phyloP scores from a whole-genome alignment of 2,329 filamentous ascomycete genomes.

The Aspergillus neoniger region DNA sequence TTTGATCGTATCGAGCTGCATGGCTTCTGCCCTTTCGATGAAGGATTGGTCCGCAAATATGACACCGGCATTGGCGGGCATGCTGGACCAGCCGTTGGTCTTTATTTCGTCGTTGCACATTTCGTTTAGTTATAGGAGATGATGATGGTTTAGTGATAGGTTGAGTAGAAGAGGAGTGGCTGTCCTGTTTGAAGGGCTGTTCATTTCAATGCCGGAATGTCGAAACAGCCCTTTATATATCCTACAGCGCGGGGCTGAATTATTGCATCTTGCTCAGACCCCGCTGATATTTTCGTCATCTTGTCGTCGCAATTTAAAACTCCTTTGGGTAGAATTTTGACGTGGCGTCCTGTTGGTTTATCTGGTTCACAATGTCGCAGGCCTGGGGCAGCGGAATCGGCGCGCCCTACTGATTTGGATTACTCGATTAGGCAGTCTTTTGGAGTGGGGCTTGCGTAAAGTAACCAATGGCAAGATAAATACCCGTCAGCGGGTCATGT shows the following conservation, averaged over 20 bases:
- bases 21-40: background rate
- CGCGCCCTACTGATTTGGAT: too few species aligned
- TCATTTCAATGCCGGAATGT: too few species aligned
- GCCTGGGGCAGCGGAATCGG: too few species aligned
- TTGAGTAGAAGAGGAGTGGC: too few species aligned
- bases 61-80: background rate
- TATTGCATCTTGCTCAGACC: too few species aligned
- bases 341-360: background rate
- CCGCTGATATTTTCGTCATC: background rate
- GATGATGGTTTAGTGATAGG: too few species aligned
- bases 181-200: too few species aligned
- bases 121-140: background rate
- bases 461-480: background rate
- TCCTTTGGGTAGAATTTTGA: background rate
- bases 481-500: too few species aligned
- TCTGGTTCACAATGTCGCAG: background rate
- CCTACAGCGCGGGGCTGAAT: too few species aligned
- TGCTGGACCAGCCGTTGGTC: background rate
- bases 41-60: background rate
- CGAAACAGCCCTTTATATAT: too few species aligned
- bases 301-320: background rate
- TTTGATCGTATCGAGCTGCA: background rate
- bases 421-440: background rate
- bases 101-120: constrained; percentile 1
- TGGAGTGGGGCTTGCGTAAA: background rate